Conservation (phyloP, 176 grass and related monocot species). For the Musa schizocarpa region DNA sequence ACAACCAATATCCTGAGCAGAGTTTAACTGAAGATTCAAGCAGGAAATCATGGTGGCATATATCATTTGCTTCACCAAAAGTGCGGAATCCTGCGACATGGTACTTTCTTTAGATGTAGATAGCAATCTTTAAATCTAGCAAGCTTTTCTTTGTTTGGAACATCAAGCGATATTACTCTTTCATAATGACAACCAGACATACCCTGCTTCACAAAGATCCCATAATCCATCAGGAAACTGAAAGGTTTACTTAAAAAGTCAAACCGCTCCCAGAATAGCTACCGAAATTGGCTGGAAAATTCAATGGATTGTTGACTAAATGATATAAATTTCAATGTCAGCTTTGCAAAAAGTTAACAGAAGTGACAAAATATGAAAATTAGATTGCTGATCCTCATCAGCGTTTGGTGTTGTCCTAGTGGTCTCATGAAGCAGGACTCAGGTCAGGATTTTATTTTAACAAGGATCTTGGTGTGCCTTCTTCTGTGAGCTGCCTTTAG, state of each 20-base stretch:
- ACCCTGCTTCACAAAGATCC: background rate
- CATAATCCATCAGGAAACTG: background rate
- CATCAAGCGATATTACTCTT: background rate
- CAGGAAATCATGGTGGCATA: slow-evolving; percentile 72
- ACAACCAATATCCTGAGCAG: slow-evolving; percentile 28
- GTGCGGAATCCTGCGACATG: slow-evolving; percentile 26
- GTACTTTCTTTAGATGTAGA: background rate
- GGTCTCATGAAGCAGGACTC: too few relatives aligned
- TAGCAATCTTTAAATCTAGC: background rate
- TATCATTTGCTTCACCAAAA: slow-evolving; percentile 79
- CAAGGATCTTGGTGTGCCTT: too few relatives aligned
- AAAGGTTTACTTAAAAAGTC: background rate
- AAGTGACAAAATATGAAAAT: too few relatives aligned
- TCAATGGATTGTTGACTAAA: too few relatives aligned
- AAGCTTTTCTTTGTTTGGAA: background rate
- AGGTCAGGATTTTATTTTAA: too few relatives aligned
- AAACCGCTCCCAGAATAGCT: too few relatives aligned
- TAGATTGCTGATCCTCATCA: too few relatives aligned
- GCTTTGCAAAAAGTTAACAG: too few relatives aligned
- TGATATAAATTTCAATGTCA: too few relatives aligned
- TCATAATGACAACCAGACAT: background rate
- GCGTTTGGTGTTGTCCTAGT: too few relatives aligned
- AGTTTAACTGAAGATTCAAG: slow-evolving; percentile 23
- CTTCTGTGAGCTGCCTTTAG: too few relatives aligned
- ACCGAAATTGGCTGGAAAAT: too few relatives aligned